Evolutionary conservation across 192 early-diverging fungal genomes (phyloP).

Genomic region (Backusella morwellensis): DNA sequence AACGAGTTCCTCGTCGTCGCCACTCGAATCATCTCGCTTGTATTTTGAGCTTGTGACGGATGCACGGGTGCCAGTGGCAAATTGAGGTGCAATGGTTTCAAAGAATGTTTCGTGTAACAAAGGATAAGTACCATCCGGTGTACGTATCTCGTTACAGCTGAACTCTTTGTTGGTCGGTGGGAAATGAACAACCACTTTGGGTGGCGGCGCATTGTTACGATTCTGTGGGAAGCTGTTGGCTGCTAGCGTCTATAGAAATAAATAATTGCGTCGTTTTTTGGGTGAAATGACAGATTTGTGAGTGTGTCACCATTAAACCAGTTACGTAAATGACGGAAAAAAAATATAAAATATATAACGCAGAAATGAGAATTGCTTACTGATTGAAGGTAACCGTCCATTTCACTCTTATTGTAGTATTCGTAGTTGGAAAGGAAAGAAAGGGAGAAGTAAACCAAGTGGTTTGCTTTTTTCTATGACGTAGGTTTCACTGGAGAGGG

Average conservation of each 20-base stretch:
- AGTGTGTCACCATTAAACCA: not conserved
- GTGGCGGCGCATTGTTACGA: not conserved
- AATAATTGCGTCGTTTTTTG: not conserved
- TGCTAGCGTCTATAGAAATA: not conserved
- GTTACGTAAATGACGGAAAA: not conserved
- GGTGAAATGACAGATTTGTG: not conserved
- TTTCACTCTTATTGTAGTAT: not conserved
- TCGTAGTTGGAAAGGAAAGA: not conserved
- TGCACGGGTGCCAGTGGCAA: constrained; percentile 41
- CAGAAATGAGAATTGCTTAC: not conserved
- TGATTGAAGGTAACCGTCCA: constrained; percentile 20
- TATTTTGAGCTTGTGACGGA: constrained; percentile 47
- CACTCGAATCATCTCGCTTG: not conserved
- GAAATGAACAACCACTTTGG: constrained; percentile 21
- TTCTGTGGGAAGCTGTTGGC: not conserved
- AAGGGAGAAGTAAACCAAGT: constrained; percentile 1
- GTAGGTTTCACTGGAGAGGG: too few species aligned
- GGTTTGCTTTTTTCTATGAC: not conserved
- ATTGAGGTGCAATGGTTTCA: constrained; percentile 45
- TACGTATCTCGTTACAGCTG: constrained; percentile 44
- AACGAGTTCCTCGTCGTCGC: not conserved
- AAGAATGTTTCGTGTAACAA: constrained; percentile 46
- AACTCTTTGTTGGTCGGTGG: constrained; percentile 31
- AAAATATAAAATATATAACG: not conserved
- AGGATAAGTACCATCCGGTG: constrained; percentile 51